A percentile compares a stretch with the other conserved stretches of the same genome.
Conservation (phyloP, 139 green algal species). For the Tetradesmus lagerheimii region DNA sequence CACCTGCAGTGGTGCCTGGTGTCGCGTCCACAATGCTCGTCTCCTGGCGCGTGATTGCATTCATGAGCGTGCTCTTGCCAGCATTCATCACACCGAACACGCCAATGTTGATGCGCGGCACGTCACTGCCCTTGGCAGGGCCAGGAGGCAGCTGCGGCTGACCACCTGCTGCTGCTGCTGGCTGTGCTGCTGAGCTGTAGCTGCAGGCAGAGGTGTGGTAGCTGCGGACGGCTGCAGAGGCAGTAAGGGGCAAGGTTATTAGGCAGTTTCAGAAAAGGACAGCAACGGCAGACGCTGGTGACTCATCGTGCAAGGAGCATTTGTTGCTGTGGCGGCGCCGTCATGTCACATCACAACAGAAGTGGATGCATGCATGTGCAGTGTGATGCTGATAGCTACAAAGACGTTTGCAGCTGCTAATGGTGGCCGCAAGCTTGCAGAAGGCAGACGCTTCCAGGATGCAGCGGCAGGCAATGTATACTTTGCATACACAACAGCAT, state of each 20-base stretch:
- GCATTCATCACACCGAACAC: conserved; percentile 82
- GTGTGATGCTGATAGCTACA: no score
- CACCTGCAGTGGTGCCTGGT: conserved; percentile 67
- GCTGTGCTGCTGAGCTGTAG: background rate
- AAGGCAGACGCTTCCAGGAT: no score
- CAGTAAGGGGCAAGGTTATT: background rate
- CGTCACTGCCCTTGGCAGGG: conserved; percentile 56
- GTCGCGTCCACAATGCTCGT: conserved; percentile 76
- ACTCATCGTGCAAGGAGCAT: no score
- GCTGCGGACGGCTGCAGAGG: background rate
- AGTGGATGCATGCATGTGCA: no score
- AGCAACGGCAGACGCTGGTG: background rate
- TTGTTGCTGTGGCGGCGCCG: no score
- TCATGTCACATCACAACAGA: no score
- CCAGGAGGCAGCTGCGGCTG: conserved; percentile 17
- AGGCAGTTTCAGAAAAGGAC: background rate
- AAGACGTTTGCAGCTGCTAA: no score
- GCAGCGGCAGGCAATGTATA: no score
- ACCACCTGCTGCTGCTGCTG: conserved; percentile 31
- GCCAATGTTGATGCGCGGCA: conserved; percentile 74
- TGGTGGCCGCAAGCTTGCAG: no score
- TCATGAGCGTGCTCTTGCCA: conserved; percentile 79
- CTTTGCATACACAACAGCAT: no score
- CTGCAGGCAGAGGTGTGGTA: background rate
- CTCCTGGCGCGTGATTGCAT: conserved; percentile 76